Conservation (phyloP, 1,284 basidiomycete species). For the Nidula niveotomentosa region DNA sequence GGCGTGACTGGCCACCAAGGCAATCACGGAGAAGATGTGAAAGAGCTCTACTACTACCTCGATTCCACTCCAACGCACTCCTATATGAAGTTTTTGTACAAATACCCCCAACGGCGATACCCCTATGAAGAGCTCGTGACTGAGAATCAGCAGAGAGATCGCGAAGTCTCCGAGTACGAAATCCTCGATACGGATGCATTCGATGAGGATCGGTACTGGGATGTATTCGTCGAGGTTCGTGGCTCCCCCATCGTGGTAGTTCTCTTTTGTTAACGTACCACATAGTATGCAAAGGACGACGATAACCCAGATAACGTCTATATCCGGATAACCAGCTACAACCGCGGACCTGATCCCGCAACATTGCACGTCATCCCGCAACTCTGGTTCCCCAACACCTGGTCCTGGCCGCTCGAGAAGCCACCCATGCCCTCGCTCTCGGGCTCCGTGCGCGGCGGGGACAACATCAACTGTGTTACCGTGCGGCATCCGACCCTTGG, state of each 20-base stretch:
- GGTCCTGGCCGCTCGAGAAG: slow-evolving; percentile 91
- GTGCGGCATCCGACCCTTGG: slow-evolving; percentile 76
- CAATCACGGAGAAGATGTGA: slow-evolving; percentile 99
- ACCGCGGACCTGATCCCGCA: slow-evolving; percentile 95
- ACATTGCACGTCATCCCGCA: slow-evolving; percentile 95
- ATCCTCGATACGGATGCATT: slow-evolving; percentile 92
- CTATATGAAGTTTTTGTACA: slow-evolving; percentile 99
- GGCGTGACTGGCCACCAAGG: slow-evolving; percentile 95
- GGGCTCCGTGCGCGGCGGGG: slow-evolving; percentile 46
- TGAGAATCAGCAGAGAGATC: slow-evolving; percentile 81
- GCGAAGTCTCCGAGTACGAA: slow-evolving; percentile 92
- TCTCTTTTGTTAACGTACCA: slow-evolving; percentile 7
- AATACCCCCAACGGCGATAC: slow-evolving; percentile 91
- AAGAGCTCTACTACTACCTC: slow-evolving; percentile 98
- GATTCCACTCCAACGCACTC: slow-evolving; percentile 98
- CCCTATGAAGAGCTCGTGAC: slow-evolving; percentile 93
- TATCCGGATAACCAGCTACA: slow-evolving; percentile 95
- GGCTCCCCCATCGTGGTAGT: slow-evolving; percentile 7
- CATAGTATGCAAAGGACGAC: slow-evolving; percentile 95
- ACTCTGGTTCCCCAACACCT: slow-evolving; percentile 96
- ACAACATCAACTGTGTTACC: slow-evolving; percentile 66
- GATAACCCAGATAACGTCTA: slow-evolving; percentile 88
- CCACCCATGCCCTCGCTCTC: slow-evolving; percentile 77
- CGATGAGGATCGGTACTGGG: slow-evolving; percentile 96
- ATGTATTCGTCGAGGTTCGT: slow-evolving; percentile 91